Evolutionary conservation across 352 stramenopile genomes (phyloP).

Genomic region (Phytophthora nicotianae): DNA sequence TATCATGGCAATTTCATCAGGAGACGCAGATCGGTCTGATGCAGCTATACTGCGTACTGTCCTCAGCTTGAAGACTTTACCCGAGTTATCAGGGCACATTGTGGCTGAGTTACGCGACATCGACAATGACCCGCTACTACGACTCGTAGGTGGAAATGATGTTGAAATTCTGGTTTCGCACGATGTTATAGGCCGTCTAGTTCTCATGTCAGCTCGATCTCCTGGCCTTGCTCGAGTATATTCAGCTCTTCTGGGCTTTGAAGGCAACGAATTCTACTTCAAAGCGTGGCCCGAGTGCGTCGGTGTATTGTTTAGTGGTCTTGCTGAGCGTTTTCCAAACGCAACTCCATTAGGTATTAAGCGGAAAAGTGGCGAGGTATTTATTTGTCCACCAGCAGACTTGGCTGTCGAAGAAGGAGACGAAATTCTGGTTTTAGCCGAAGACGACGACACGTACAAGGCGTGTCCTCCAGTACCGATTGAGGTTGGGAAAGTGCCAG

Average conservation of each 20-base stretch:
- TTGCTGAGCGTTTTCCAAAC: conserved; percentile 80
- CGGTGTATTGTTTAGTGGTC: conserved; percentile 64
- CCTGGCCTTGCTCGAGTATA: conserved; percentile 79
- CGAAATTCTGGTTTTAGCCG: conserved; percentile 80
- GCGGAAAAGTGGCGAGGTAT: conserved; percentile 51
- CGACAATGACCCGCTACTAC: conserved; percentile 84
- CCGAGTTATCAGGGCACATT: conserved; percentile 74
- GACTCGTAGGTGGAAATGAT: conserved; percentile 75
- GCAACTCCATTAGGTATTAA: conserved; percentile 86
- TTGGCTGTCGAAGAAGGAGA: conserved; percentile 56
- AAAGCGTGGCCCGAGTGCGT: conserved; percentile 85
- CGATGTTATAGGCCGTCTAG: conserved; percentile 89
- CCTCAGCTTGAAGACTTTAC: conserved; percentile 79
- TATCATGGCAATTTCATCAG: conserved; percentile 74
- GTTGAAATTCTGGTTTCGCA: conserved; percentile 89
- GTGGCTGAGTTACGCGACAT: conserved; percentile 89
- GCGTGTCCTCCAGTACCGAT: conserved; percentile 46
- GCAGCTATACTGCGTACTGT: conserved; percentile 78
- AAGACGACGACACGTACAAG: conserved; percentile 91
- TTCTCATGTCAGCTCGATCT: conserved; percentile 85
- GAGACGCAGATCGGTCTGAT: conserved; percentile 85
- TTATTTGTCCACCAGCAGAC: conserved; percentile 56
- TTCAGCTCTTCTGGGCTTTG: conserved; percentile 79
- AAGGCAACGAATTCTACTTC: conserved; percentile 91
- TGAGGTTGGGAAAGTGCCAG: conserved; percentile 43